Percentiles rank a stretch among this genome's conserved stretches.
These are phyloP conservation scores for Macaranga tanarius DNA, from an alignment of 441 rosid genomes.

Conservation along the genomic window DNA sequence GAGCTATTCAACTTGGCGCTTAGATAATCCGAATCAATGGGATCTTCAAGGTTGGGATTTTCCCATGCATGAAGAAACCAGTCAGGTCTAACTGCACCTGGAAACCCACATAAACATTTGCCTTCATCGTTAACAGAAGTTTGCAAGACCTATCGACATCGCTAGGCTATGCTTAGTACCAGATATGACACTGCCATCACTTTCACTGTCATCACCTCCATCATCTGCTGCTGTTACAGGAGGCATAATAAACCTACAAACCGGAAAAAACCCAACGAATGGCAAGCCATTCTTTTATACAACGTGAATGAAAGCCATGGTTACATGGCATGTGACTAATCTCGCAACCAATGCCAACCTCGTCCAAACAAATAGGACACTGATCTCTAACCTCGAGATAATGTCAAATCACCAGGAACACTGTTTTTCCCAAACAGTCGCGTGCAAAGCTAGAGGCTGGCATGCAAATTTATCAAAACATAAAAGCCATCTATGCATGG, in stretches of 20 bases:
- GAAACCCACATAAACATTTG: conserved; percentile 96
- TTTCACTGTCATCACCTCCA: background rate
- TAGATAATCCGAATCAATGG: conserved; percentile 89
- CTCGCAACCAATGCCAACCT: background rate
- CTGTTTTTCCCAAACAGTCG: too few relatives aligned
- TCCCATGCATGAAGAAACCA: conserved; percentile 65
- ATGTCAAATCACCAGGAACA: too few relatives aligned
- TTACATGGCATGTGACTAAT: background rate
- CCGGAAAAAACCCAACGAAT: background rate
- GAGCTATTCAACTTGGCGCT: conserved; percentile 99
- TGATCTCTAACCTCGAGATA: too few relatives aligned
- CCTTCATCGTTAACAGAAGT: too few relatives aligned
- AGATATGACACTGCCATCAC: background rate
- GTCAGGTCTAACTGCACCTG: conserved; percentile 98
- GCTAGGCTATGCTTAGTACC: too few relatives aligned
- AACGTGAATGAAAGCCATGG: background rate
- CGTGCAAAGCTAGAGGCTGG: too few relatives aligned
- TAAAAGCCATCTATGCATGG: too few relatives aligned
- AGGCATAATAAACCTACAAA: conserved; percentile 10
- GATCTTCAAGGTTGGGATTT: conserved; percentile 34
- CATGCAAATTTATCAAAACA: too few relatives aligned
- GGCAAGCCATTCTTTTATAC: background rate
- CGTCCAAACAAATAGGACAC: conserved; percentile 1
- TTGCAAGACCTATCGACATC: too few relatives aligned
- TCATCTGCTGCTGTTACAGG: background rate